Conservation (phyloP, 208 protist genomes). For the Leishmania aethiopica region DNA sequence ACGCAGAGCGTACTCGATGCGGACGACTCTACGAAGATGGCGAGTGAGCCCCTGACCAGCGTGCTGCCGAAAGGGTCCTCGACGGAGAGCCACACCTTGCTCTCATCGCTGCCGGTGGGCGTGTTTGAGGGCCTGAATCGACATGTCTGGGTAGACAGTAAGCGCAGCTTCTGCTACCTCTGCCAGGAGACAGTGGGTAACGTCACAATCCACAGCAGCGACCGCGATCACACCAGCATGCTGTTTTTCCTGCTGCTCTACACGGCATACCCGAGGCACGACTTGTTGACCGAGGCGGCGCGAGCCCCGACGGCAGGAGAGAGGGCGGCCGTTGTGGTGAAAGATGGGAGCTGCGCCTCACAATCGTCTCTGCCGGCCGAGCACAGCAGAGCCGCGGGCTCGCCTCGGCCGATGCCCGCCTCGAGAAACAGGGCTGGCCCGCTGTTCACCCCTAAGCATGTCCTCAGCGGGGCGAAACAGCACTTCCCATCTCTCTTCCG, state of each 20-base stretch:
- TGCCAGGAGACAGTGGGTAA: constrained; percentile 82
- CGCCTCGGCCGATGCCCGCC: background rate
- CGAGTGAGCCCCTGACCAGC: background rate
- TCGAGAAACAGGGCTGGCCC: background rate
- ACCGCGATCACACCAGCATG: constrained; percentile 82
- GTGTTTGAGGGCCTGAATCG: constrained; percentile 84
- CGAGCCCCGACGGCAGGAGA: constrained; percentile 3
- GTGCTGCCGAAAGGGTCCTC: constrained; percentile 36
- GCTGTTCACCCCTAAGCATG: constrained; percentile 1
- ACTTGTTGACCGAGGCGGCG: constrained; percentile 19
- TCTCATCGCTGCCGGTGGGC: constrained; percentile 25
- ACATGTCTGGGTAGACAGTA: constrained; percentile 73
- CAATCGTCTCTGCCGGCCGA: background rate
- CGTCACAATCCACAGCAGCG: constrained; percentile 60
- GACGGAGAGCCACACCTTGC: constrained; percentile 31
- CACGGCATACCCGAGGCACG: constrained; percentile 56
- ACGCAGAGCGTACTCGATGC: background rate
- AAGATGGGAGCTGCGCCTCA: background rate
- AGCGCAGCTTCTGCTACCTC: constrained; percentile 74
- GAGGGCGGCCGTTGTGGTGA: background rate
- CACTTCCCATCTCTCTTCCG: constrained; percentile 47
- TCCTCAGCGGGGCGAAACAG: constrained; percentile 31
- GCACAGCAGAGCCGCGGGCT: background rate
- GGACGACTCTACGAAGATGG: background rate
- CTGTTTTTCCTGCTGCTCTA: constrained; percentile 88